Base-by-base conservation (phyloP, 2,329 filamentous ascomycete genomes). In the Fusarium sp. region DNA sequence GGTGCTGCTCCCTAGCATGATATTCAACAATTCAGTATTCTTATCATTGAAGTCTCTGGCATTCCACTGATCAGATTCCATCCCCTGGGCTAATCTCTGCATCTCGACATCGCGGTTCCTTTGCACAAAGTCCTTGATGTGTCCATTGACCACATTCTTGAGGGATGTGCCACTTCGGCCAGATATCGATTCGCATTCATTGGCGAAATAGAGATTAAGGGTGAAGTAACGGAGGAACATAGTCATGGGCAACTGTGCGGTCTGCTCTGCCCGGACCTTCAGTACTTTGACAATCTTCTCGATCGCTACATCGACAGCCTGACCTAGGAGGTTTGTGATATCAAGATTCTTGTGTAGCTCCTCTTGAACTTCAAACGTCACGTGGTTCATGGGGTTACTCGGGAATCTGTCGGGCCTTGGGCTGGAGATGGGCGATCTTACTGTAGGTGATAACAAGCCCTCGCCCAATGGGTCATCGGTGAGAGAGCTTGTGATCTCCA, bases 401-500 rank as follows among this genome's bases (percentile, higher is more conserved):
- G 68, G 44, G 23, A 73, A 67, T 7, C 78, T 74, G 53, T 79
- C 72, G n/a, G 76, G 75, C 15, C 80, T 78, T 1, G 86, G 85
- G 59, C 86, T 88, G 40, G 83, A 80, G 3, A 86, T 78, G 0
- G 86, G 86, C 5, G 86, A 88, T 67, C 81, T 81, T 11, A 84
- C 59, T 2, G 81, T 79, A 2, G 84, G 84, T 9, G 85, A 86
- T 59, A 80, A 82, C 37, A 84, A 59, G 7, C 80, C 82, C 14
- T 81, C 79, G 3, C 70, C 78, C 67, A 61, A 70, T 58, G 74
- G 73, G 40, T 75, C 74, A 22, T 84, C 81, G 15, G 86, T 83
- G 51, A 92, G 84, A 14, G 88, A 90, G 76, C 94, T 97, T 1
- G 94, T 96, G 20, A 97, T 92, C 78, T 99, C 96, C 11, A 99